Conservation (phyloP, 2,329 filamentous ascomycete species). For the Madurella fahalii region DNA sequence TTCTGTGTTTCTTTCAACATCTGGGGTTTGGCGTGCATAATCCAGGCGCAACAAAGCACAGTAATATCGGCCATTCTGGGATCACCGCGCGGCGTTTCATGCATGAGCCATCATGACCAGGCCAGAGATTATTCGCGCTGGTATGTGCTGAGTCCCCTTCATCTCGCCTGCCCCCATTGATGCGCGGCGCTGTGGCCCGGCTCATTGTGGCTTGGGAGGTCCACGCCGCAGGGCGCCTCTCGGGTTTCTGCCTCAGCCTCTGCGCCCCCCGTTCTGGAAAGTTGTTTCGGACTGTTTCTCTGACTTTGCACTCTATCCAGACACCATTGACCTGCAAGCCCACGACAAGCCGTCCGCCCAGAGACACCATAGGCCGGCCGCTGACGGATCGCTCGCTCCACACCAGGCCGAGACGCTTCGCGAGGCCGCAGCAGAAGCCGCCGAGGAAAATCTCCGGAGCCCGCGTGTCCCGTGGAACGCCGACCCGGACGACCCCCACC, state of each 20-base stretch:
- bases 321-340: conserved; percentile 93
- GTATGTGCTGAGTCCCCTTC: conserved; percentile 39
- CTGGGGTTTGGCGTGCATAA: background rate
- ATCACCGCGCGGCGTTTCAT: conserved; percentile 25
- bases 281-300: conserved; percentile 20
- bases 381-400: conserved; percentile 55
- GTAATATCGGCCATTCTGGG: conserved; percentile 6
- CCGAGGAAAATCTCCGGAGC: conserved; percentile 65
- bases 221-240: conserved; percentile 9
- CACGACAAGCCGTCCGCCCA: conserved; percentile 77
- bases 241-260: conserved; percentile 15
- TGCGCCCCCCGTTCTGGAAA: conserved; percentile 9
- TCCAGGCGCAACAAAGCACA: background rate
- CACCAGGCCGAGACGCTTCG: conserved; percentile 84
- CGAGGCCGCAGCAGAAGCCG: conserved; percentile 71
- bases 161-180: conserved; percentile 20
- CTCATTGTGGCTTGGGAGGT: conserved; percentile 23
- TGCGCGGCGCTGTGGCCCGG: conserved; percentile 20
- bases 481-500: conserved; percentile 40
- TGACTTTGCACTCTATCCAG: conserved; percentile 45
- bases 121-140: conserved; percentile 57
- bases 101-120: conserved; percentile 50
- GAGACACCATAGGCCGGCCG: conserved; percentile 62
- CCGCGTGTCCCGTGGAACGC: conserved; percentile 55
- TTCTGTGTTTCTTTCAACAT: background rate